Evolutionary conservation across 2,329 filamentous ascomycete genomes (phyloP).

Genomic region (Thermomyces lanuginosus): DNA sequence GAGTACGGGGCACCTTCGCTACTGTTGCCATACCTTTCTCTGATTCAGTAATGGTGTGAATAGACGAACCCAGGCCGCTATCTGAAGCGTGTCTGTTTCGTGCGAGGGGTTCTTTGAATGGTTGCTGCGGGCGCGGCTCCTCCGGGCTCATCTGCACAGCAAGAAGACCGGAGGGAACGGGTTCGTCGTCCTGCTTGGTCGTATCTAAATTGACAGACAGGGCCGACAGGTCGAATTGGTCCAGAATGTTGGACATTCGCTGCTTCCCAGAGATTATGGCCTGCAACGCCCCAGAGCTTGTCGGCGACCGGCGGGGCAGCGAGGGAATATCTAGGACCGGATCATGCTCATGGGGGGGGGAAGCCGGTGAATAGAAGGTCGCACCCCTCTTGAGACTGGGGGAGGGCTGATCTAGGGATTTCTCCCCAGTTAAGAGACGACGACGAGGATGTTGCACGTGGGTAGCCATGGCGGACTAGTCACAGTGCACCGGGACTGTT

Average conservation of each 20-base stretch:
- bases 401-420: constrained; percentile 14
- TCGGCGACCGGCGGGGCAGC: constrained; percentile 50
- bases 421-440: constrained; percentile 16
- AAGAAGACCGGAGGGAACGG: constrained; percentile 45
- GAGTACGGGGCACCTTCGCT: too few species aligned
- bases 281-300: constrained; percentile 39
- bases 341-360: constrained; percentile 25
- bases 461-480: constrained; percentile 16
- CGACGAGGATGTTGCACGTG: constrained; percentile 19
- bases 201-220: too few species aligned
- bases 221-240: constrained; percentile 48
- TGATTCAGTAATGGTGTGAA: constrained; percentile 42
- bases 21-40: constrained; percentile 24
- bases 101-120: constrained; percentile 12
- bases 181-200: constrained; percentile 37
- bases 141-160: constrained; percentile 36
- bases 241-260: constrained; percentile 50
- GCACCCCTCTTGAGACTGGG: constrained; percentile 48
- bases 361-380: constrained; percentile 39
- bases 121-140: too few species aligned
- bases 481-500: constrained; percentile 3
- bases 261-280: constrained; percentile 53
- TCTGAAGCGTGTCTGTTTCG: constrained; percentile 56
- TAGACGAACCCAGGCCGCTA: constrained; percentile 73
- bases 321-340: constrained; percentile 29